phyloP scores from a whole-genome alignment of 768 basidiomycete species.

The Boletus rubroflammeus region DNA sequence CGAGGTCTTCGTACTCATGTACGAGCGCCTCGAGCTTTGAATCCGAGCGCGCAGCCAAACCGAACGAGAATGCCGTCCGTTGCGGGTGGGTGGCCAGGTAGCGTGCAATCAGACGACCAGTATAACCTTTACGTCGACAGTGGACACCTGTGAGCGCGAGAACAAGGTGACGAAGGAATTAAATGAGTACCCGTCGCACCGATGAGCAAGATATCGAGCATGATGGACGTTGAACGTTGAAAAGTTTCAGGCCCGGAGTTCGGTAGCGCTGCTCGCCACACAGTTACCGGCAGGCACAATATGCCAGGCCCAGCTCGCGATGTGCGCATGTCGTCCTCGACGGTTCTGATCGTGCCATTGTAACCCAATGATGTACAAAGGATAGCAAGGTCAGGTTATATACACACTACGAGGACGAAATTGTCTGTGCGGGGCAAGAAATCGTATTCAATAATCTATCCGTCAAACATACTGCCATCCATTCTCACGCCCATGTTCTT shows the following conservation, averaged over 20 bases:
- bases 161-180: background rate
- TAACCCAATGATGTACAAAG: slow-evolving; percentile 1
- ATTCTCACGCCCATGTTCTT: slow-evolving; percentile 83
- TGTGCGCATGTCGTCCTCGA: slow-evolving; percentile 5
- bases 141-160: slow-evolving; percentile 8
- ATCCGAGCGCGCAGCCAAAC: slow-evolving; percentile 65
- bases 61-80: slow-evolving; percentile 56
- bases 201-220: slow-evolving; percentile 61
- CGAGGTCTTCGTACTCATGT: slow-evolving; percentile 39
- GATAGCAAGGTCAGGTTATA: background rate
- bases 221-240: slow-evolving; percentile 20
- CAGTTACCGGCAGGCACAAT: slow-evolving; percentile 1
- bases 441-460: slow-evolving; percentile 11
- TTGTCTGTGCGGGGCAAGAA: background rate
- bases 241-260: slow-evolving; percentile 1
- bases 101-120: slow-evolving; percentile 62
- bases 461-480: slow-evolving; percentile 68
- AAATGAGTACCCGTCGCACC: slow-evolving; percentile 56
- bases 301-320: slow-evolving; percentile 15
- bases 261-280: slow-evolving; percentile 2
- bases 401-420: background rate
- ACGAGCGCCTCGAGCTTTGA: slow-evolving; percentile 55
- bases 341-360: background rate
- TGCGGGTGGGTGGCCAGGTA: slow-evolving; percentile 69
- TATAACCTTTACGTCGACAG: slow-evolving; percentile 45